Evolutionary conservation across 768 basidiomycete genomes (phyloP).

Genomic region (Pleurotus tuber-regium): DNA sequence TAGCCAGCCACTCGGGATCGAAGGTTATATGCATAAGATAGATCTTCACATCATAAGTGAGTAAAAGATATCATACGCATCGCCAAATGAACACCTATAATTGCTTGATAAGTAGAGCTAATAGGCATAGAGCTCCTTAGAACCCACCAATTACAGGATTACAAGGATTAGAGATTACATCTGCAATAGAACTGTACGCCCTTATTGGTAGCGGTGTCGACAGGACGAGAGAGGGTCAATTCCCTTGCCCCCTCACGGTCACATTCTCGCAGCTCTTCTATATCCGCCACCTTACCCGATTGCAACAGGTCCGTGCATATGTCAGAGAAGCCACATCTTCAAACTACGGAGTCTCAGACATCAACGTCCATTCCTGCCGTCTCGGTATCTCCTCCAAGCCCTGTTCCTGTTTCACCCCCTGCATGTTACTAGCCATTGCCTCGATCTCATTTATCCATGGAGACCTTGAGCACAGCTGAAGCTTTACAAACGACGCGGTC

Average conservation of each 20-base stretch:
- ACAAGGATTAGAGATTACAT: too few species aligned
- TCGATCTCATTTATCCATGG: constrained; percentile 12
- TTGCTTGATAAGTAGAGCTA: too few species aligned
- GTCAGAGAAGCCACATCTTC: constrained; percentile 12
- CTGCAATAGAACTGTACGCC: too few species aligned
- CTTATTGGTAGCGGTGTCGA: too few species aligned
- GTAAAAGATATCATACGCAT: too few species aligned
- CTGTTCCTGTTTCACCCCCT: constrained; percentile 31
- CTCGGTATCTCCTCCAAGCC: constrained; percentile 18
- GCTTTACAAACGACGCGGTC: background rate
- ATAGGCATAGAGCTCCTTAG: too few species aligned
- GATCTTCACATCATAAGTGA: too few species aligned
- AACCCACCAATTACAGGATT: too few species aligned
- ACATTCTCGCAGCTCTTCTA: constrained; percentile 30
- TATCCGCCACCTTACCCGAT: constrained; percentile 17
- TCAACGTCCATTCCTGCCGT: constrained; percentile 15
- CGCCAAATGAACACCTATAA: too few species aligned
- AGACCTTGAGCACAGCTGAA: constrained; percentile 8
- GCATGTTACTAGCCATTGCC: constrained; percentile 41
- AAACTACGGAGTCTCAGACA: constrained; percentile 12
- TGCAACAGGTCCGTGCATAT: background rate
- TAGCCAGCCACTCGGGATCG: constrained; percentile 94
- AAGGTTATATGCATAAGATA: too few species aligned
- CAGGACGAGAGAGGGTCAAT: too few species aligned
- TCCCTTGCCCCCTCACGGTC: constrained; percentile 17